Percentiles rank a stretch among this genome's conserved stretches.
These are phyloP conservation scores for Chiua sp. DNA, from an alignment of 1,284 basidiomycete genomes.

Conservation along the genomic window DNA sequence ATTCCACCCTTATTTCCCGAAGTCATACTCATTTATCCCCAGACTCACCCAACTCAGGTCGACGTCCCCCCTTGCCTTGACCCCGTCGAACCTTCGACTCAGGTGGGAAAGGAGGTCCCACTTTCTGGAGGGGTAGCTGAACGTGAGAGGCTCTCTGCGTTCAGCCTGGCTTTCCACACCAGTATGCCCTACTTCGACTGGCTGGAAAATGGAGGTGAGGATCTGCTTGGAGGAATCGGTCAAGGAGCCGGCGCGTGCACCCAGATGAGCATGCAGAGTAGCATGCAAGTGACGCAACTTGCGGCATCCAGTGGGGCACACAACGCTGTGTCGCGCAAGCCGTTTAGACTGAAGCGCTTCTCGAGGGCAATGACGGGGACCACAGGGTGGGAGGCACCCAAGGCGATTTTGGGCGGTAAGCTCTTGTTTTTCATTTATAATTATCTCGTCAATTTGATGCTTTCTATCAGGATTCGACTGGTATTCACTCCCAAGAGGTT, in stretches of 20 bases:
- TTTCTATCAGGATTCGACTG: constrained; percentile 63
- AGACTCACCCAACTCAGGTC: background rate
- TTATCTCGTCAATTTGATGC: constrained; percentile 11
- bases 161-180: constrained; percentile 59
- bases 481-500: constrained; percentile 56
- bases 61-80: background rate
- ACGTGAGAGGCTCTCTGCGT: constrained; percentile 43
- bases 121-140: background rate
- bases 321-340: constrained; percentile 20
- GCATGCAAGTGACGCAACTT: background rate
- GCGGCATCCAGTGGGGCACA: background rate
- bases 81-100: background rate
- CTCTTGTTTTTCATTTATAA: background rate
- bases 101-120: background rate
- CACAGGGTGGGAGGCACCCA: constrained; percentile 65
- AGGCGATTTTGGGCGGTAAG: constrained; percentile 59
- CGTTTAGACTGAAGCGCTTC: constrained; percentile 63
- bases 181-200: constrained; percentile 56
- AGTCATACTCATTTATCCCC: background rate
- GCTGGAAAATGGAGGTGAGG: constrained; percentile 53
- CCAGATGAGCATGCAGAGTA: background rate
- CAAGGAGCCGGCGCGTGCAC: constrained; percentile 12
- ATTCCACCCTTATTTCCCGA: background rate
- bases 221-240: constrained; percentile 30
- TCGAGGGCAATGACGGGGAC: constrained; percentile 75